Evolutionary conservation across 2,329 filamentous ascomycete species (phyloP).

Genomic region (Lizonia empirigonia): DNA sequence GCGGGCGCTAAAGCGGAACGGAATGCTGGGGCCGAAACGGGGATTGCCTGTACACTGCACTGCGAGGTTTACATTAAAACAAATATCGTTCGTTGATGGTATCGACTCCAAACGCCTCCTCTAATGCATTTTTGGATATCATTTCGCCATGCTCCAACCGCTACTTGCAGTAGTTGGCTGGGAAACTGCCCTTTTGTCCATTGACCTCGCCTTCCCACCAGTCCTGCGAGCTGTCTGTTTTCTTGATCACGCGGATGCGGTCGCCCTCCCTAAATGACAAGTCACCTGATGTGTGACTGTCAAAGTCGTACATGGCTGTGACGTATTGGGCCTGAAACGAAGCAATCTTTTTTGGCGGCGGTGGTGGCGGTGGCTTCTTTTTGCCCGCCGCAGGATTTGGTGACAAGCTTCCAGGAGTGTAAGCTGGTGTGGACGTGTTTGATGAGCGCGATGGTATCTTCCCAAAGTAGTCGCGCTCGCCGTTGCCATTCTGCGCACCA

Average conservation of each 20-base stretch:
- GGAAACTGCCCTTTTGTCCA: conserved; percentile 73
- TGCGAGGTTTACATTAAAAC: background rate
- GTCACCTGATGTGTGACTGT: conserved; percentile 71
- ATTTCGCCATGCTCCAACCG: background rate
- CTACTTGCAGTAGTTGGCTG: conserved; percentile 77
- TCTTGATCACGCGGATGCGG: conserved; percentile 75
- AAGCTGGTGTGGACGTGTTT: conserved; percentile 24
- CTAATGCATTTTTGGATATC: conserved; percentile 36
- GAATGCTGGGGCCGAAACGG: conserved; percentile 2
- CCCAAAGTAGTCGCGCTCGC: conserved; percentile 47
- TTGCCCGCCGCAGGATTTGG: conserved; percentile 58
- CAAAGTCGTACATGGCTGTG: conserved; percentile 76
- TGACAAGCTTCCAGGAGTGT: conserved; percentile 37
- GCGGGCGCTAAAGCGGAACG: conserved; percentile 1
- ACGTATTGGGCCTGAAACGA: conserved; percentile 63
- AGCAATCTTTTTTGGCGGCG: conserved; percentile 64
- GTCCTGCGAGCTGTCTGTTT: conserved; percentile 79
- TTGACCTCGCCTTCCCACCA: conserved; percentile 85
- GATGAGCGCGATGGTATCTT: conserved; percentile 52
- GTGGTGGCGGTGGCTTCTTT: conserved; percentile 79
- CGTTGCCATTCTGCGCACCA: conserved; percentile 20
- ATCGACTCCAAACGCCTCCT: conserved; percentile 22
- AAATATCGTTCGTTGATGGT: background rate
- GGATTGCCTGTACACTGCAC: background rate
- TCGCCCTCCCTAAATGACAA: conserved; percentile 78